Evolutionary conservation across 805 yeast genomes (phyloP).

Genomic region (Babjeviella inositovora): DNA sequence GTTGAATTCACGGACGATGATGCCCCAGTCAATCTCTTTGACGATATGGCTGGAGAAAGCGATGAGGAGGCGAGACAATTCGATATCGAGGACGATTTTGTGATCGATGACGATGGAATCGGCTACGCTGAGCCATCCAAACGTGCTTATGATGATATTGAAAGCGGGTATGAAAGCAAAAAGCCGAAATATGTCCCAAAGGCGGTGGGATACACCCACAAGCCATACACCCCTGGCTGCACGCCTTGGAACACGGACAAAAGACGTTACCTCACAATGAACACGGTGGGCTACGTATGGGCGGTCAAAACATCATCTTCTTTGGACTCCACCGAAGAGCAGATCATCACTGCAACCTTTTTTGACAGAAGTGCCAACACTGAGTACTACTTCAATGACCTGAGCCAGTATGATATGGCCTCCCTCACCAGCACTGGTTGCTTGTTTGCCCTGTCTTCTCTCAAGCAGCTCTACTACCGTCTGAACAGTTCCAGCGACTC

Average conservation of each 20-base stretch:
- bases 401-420: constrained; percentile 57
- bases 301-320: constrained; percentile 43
- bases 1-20: too few species aligned
- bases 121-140: too few species aligned
- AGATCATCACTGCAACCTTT: constrained; percentile 74
- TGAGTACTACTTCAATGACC: constrained; percentile 79
- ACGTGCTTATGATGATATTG: too few species aligned
- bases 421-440: constrained; percentile 54
- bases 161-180: too few species aligned
- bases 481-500: constrained; percentile 7
- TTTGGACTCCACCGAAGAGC: constrained; percentile 16
- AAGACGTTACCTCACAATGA: constrained; percentile 70
- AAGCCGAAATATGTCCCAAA: too few species aligned
- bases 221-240: constrained; percentile 73
- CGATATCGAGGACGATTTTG: too few species aligned
- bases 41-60: too few species aligned
- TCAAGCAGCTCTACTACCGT: constrained; percentile 1
- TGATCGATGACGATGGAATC: too few species aligned
- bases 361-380: constrained; percentile 63
- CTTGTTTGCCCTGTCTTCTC: constrained; percentile 35
- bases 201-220: too few species aligned
- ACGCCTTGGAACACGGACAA: constrained; percentile 62
- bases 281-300: constrained; percentile 70
- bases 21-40: too few species aligned
- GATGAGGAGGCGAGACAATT: too few species aligned